Percentiles rank a stretch among this genome's conserved stretches.
These are phyloP conservation scores for Datisca glomerata DNA, from an alignment of 306 rosid species.

Conservation along the genomic window DNA sequence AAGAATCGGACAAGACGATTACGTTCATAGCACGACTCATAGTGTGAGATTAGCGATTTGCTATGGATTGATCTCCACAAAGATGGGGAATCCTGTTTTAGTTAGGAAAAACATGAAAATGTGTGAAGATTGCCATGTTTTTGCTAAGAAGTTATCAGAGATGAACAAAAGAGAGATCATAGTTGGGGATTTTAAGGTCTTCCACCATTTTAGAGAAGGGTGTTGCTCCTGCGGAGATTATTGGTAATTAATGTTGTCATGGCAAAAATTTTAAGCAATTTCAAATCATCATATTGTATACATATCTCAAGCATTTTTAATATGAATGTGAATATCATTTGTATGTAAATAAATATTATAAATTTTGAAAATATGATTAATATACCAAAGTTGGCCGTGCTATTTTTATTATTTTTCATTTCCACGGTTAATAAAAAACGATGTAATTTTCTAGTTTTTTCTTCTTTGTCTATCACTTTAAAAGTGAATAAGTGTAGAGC, in stretches of 20 bases:
- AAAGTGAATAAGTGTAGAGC: too few relatives aligned
- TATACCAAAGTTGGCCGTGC: too few relatives aligned
- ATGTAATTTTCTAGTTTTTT: too few relatives aligned
- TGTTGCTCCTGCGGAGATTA: constrained; percentile 45
- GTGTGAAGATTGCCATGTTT: constrained; percentile 42
- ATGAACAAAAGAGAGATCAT: constrained; percentile 29
- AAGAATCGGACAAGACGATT: constrained; percentile 15
- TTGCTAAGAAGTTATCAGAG: constrained; percentile 32
- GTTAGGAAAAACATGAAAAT: constrained; percentile 43
- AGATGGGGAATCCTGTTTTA: constrained; percentile 33
- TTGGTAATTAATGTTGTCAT: constrained; percentile 21
- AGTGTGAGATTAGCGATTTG: constrained; percentile 48
- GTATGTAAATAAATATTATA: too few relatives aligned
- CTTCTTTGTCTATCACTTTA: too few relatives aligned
- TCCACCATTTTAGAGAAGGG: constrained; percentile 47
- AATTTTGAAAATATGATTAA: too few relatives aligned
- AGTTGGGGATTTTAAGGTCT: constrained; percentile 43
- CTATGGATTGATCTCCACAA: constrained; percentile 40
- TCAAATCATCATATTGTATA: background rate
- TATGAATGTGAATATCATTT: too few relatives aligned
- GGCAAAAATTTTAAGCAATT: too few relatives aligned
- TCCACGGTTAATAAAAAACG: too few relatives aligned
- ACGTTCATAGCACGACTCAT: constrained; percentile 21
- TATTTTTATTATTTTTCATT: too few relatives aligned
- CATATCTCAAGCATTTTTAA: background rate